A percentile compares a stretch with the other conserved stretches of the same genome.
These are phyloP conservation scores for Pseudogymnoascus sp. DNA, from an alignment of 2,329 filamentous ascomycete species.

Conservation along the genomic window DNA sequence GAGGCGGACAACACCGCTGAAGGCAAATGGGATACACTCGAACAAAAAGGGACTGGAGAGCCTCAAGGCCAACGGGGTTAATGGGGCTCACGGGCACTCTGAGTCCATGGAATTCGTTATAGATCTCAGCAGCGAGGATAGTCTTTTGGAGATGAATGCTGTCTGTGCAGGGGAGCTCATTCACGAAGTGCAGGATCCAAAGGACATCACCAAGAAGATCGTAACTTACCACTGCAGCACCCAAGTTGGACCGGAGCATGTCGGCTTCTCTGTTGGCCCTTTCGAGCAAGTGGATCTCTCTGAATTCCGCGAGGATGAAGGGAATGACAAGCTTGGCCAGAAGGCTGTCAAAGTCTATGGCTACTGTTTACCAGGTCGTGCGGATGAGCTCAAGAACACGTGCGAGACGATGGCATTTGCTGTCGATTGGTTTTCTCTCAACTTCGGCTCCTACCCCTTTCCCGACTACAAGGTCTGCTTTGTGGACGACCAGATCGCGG, in stretches of 20 bases:
- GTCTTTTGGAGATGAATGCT: slow-evolving; percentile 78
- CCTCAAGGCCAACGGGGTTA: slow-evolving; percentile 12
- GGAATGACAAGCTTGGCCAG: slow-evolving; percentile 81
- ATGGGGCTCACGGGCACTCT: slow-evolving; percentile 8
- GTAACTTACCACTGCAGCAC: slow-evolving; percentile 73
- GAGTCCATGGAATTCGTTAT: slow-evolving; percentile 23
- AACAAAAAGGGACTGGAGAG: slow-evolving; percentile 30
- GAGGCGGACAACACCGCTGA: slow-evolving; percentile 35
- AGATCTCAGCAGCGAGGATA: slow-evolving; percentile 64
- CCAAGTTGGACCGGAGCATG: slow-evolving; percentile 74
- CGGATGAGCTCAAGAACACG: slow-evolving; percentile 76
- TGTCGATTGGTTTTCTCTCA: slow-evolving; percentile 84
- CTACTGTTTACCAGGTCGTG: slow-evolving; percentile 79
- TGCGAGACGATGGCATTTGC: slow-evolving; percentile 77
- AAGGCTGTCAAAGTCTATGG: slow-evolving; percentile 84
- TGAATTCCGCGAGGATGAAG: slow-evolving; percentile 80
- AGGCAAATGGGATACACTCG: slow-evolving; percentile 29
- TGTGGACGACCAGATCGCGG: slow-evolving; percentile 74
- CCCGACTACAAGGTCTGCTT: slow-evolving; percentile 90
- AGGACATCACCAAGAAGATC: slow-evolving; percentile 74
- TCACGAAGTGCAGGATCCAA: slow-evolving; percentile 70
- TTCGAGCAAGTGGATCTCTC: slow-evolving; percentile 90
- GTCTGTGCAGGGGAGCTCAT: slow-evolving; percentile 84
- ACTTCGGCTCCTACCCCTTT: slow-evolving; percentile 85
- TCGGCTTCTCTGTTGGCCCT: slow-evolving; percentile 88